Base-by-base conservation (phyloP, 345 rosid species). In the Limnanthes douglasii region DNA sequence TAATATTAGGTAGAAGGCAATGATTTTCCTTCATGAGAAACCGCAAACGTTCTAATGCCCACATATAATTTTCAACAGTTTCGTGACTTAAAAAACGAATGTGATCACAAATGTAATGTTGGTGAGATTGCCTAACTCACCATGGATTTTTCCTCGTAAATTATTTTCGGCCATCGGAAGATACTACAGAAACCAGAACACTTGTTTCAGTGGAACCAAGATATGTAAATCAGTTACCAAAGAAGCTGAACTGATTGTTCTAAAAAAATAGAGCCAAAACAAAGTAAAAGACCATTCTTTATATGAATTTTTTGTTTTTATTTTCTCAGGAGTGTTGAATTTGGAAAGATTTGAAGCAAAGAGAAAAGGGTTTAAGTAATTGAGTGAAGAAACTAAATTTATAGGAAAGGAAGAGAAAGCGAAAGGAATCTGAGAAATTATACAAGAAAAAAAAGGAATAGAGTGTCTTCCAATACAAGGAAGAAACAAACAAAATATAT, bases 391-490 rank as follows among this genome's bases (percentile, higher is more conserved):
- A n/a, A n/a, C n/a, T 34, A 38, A 48, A 44, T 59, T 53, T 57
- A 56, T 31, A 42, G 38, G 26, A 60, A 56, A 56, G 64, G 34
- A 18, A 31, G 33, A 51, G 35, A 64, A 71, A 66, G 72, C 21
- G 63, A 56, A 61, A 25, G 62, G 72, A 72, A 61, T 67, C 59
- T 42, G 65, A 24, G 61, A 59, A 68, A 54, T 56, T 60, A 54
- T 62, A 54, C 58, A 50, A 64, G 53, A 68, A 68, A 57, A 36
- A 37, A 18, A 12, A 37, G 50, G 41, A 34, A 54, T n/a, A n/a
- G n/a, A 34, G 67, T 63, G 70, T 39, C 65, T 69, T 69, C 54
- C 61, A 41, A 57, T 51, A 54, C 69, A 72, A 69, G 75, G 57
- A 61, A 64, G 70, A 63, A 53, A 61, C 57, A 52, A 35, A 39